Base-by-base conservation (phyloP, 495 filamentous ascomycete genomes). In the Talaromyces proteolyticus region DNA sequence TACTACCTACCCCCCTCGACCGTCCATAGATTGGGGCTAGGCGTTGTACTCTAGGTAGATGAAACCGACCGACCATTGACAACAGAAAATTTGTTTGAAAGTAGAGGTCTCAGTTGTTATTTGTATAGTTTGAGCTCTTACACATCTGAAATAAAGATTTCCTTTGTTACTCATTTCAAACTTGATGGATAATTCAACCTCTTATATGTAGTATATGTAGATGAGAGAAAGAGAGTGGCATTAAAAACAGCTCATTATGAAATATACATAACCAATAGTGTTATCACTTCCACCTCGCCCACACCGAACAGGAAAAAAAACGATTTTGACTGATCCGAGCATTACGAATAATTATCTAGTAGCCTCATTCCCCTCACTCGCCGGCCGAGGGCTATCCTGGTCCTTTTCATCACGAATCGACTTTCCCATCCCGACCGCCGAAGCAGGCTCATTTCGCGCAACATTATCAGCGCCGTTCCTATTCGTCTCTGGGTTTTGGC, bases 321-420 rank as follows among this genome's bases (percentile, higher is more conserved):
- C 11, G 12, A 17, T 44, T n/a, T 41, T 17, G 40, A 40, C 24
- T 23, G 24, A 38, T 21, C 45, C 34, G 17, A 34, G 36, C 19
- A 12, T 44, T 5, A n/a, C n/a, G n/a, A n/a, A n/a, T n/a, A n/a
- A n/a, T 47, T 58, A 55, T 52, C 63, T 51, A 34, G 77, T 84
- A 19, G 86, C 86, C 63, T 86, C 85, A 53, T 84, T 82, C n/a
- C 73, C 79, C 64, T 91, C 86, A 55, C 84, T 89, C 23, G 85
- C 88, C 18, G 87, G 88, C 67, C 85, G 86, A 5, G 88, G 76
- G 50, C 76, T 70, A 49, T 73, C 75, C 39, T 65, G 74, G 51
- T 76, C 72, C 14, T 65, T 58, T 50, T 71, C 67, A 57, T 85
- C 79, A 6, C 42, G 42, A 44, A 78, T 76, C 20, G 77, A 80